These are phyloP conservation scores for Moniliophthora roreri DNA, from an alignment of 1,284 basidiomycete species.

Conservation along the genomic window DNA sequence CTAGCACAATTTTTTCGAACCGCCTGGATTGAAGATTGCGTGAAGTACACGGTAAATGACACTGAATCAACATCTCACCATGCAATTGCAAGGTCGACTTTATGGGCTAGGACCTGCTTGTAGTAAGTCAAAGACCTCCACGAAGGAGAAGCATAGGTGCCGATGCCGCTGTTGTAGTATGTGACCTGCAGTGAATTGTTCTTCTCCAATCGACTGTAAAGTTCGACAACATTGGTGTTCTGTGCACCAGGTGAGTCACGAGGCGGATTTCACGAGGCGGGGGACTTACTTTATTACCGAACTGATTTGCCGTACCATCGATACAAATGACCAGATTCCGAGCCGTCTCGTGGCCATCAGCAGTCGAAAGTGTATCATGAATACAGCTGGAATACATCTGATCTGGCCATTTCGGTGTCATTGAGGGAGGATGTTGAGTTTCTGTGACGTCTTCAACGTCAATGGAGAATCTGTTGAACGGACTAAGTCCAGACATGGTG, in stretches of 20 bases:
- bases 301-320: slow-evolving; percentile 25
- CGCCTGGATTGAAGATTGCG: slow-evolving; percentile 23
- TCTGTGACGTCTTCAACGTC: too few species aligned
- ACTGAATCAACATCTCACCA: slow-evolving; percentile 17
- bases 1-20: slow-evolving; percentile 30
- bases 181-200: slow-evolving; percentile 23
- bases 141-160: slow-evolving; percentile 34
- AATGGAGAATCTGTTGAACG: too few species aligned
- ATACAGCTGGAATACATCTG: too few species aligned
- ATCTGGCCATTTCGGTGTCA: too few species aligned
- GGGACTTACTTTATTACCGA: slow-evolving; percentile 16
- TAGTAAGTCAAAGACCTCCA: slow-evolving; percentile 18
- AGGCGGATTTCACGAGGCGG: background rate
- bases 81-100: slow-evolving; percentile 28
- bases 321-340: slow-evolving; percentile 25
- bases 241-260: background rate
- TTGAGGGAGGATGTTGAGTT: too few species aligned
- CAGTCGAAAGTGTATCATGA: too few species aligned
- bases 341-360: too few species aligned
- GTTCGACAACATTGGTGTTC: slow-evolving; percentile 26
- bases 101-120: slow-evolving; percentile 20
- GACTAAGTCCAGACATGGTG: too few species aligned
- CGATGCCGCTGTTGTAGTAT: slow-evolving; percentile 43
- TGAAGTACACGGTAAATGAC: background rate
- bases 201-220: slow-evolving; percentile 21